Evolutionary conservation across 257 asterid species (phyloP).

Genomic region (Solanum virginianum): DNA sequence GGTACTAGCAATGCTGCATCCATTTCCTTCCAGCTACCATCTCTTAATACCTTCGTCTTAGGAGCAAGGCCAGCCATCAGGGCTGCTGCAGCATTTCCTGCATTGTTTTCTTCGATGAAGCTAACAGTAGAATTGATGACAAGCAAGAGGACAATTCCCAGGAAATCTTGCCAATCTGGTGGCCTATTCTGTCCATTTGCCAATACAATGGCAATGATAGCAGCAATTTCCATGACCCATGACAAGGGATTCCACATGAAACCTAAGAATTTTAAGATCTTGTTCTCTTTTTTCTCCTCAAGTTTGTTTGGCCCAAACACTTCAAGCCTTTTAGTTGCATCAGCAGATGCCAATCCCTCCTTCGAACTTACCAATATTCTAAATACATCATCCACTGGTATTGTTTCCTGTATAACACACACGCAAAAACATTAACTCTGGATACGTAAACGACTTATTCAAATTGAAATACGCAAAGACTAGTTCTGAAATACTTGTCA

Average conservation of each 20-base stretch:
- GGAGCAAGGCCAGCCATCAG: constrained; percentile 78
- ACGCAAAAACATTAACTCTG: no score
- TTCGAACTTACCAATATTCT: constrained; percentile 46
- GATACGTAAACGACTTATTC: no score
- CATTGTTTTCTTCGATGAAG: constrained; percentile 61
- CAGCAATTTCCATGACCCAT: constrained; percentile 84
- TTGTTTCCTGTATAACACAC: constrained; percentile 36
- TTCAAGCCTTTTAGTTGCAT: constrained; percentile 49
- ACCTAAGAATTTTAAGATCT: constrained; percentile 54
- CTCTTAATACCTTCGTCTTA: constrained; percentile 57
- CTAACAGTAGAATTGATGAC: constrained; percentile 59
- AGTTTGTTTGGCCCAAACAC: constrained; percentile 82
- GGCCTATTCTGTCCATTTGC: constrained; percentile 51
- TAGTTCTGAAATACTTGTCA: background rate
- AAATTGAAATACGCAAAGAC: no score
- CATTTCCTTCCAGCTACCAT: constrained; percentile 49
- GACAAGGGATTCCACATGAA: constrained; percentile 80
- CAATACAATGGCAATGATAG: constrained; percentile 49
- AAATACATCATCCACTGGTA: constrained; percentile 76
- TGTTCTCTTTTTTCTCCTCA: constrained; percentile 75
- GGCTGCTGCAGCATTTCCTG: constrained; percentile 75
- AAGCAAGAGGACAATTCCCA: constrained; percentile 43
- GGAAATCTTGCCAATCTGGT: constrained; percentile 46
- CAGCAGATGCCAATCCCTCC: constrained; percentile 48
- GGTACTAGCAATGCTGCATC: constrained; percentile 68